Conservation (phyloP, 208 protist genomes). For the Polymyxa betae region DNA sequence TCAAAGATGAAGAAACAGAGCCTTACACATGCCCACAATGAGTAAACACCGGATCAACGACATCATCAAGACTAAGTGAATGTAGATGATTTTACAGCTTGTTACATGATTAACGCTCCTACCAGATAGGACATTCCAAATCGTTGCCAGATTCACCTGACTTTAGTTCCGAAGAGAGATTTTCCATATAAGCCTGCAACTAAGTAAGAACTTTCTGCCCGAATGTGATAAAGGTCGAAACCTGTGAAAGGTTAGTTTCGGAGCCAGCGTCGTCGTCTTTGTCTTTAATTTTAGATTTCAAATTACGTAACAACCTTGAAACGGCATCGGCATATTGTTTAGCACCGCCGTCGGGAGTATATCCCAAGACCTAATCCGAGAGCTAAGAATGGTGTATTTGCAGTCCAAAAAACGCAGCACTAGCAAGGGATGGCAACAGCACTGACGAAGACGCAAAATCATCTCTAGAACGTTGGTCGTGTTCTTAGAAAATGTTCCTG, state of each 20-base stretch:
- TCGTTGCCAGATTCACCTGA: not conserved
- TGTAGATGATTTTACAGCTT: not conserved
- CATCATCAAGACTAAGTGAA: not conserved
- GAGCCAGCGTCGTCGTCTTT: not conserved
- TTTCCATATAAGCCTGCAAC: not conserved
- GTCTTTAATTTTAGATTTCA: not conserved
- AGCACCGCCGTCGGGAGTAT: not conserved
- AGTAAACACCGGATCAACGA: not conserved
- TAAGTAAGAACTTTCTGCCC: not conserved
- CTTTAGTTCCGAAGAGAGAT: slow-evolving; percentile 20
- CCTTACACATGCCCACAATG: slow-evolving; percentile 11
- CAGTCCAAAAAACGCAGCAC: not conserved
- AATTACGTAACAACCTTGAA: not conserved
- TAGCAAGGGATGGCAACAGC: slow-evolving; percentile 1
- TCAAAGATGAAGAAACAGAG: not conserved
- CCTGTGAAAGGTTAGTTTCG: not conserved
- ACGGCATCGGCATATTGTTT: not conserved
- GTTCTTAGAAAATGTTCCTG: not conserved
- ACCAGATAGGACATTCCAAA: slow-evolving; percentile 27
- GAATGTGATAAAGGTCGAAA: slow-evolving; percentile 17
- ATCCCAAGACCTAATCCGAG: not conserved
- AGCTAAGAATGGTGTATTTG: not conserved
- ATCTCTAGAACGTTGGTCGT: slow-evolving; percentile 26
- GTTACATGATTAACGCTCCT: not conserved
- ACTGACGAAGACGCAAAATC: slow-evolving; percentile 18